Evolutionary conservation across 768 basidiomycete genomes (phyloP).

Genomic region (Pleurotus sapidus): DNA sequence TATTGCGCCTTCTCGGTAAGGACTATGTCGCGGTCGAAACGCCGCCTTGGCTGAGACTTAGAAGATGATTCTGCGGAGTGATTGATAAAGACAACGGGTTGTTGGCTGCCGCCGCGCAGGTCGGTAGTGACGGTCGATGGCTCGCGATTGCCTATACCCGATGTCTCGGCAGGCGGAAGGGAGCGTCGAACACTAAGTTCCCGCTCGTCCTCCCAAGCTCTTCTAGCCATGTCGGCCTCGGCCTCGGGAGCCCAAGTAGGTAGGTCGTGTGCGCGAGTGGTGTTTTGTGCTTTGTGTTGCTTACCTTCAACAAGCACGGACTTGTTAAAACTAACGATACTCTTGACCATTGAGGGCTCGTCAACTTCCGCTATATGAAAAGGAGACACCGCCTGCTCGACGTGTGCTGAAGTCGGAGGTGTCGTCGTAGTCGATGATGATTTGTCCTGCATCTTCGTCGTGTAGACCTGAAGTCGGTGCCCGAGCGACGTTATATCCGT

Average conservation of each 20-base stretch:
- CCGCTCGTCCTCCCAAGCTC: slow-evolving; percentile 19
- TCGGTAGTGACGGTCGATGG: neutral
- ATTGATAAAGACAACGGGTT: neutral
- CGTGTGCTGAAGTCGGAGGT: too few relatives aligned
- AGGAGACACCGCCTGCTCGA: neutral
- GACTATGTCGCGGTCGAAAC: neutral
- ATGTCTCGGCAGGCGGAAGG: neutral
- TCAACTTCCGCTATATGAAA: neutral
- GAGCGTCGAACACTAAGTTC: slow-evolving; percentile 9
- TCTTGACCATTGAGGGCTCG: neutral
- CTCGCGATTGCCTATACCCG: neutral
- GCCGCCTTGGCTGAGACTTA: neutral
- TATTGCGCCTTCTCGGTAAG: neutral
- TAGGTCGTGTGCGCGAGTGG: neutral
- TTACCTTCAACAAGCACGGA: neutral
- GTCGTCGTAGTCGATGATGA: too few relatives aligned
- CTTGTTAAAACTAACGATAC: neutral
- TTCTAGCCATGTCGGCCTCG: slow-evolving; percentile 16
- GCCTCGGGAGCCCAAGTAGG: slow-evolving; percentile 8
- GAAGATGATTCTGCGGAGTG: neutral
- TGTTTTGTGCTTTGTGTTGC: slow-evolving; percentile 2
- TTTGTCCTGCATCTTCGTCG: neutral
- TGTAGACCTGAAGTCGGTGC: neutral
- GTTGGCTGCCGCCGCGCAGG: neutral
- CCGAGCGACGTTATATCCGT: neutral